Percentiles rank a stretch among this genome's conserved stretches.
Conservation (phyloP, 179 eudicot genomes). For the Spinacia oleracea region DNA sequence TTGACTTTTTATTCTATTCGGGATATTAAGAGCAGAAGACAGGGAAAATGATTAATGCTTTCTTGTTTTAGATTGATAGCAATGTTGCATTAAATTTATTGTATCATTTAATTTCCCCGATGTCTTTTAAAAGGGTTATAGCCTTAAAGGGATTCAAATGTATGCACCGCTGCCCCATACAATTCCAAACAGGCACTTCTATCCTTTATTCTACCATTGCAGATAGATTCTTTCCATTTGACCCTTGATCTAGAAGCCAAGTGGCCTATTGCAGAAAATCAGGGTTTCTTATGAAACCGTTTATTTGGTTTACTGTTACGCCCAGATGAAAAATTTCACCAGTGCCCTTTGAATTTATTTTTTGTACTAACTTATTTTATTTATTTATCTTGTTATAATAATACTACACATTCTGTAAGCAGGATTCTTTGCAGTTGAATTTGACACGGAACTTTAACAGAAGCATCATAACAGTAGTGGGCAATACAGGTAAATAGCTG, state of each 20-base stretch:
- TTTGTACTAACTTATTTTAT: neutral
- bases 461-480: constrained; percentile 59
- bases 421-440: constrained; percentile 55
- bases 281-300: neutral
- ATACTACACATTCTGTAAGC: constrained; percentile 10
- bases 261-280: neutral
- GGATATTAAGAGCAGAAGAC: neutral
- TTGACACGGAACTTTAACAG: constrained; percentile 46
- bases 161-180: neutral
- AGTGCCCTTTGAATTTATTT: neutral
- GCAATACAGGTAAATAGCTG: constrained; percentile 57
- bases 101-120: neutral
- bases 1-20: neutral
- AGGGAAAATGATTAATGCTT: neutral
- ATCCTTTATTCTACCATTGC: neutral
- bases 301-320: neutral
- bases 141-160: neutral
- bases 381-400: neutral
- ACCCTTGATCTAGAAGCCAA: neutral
- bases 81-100: neutral
- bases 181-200: neutral
- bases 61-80: neutral
- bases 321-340: neutral
- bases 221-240: neutral
- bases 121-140: neutral